Evolutionary conservation across 176 grass and related monocot species (phyloP).

Genomic region (Otatea glauca): DNA sequence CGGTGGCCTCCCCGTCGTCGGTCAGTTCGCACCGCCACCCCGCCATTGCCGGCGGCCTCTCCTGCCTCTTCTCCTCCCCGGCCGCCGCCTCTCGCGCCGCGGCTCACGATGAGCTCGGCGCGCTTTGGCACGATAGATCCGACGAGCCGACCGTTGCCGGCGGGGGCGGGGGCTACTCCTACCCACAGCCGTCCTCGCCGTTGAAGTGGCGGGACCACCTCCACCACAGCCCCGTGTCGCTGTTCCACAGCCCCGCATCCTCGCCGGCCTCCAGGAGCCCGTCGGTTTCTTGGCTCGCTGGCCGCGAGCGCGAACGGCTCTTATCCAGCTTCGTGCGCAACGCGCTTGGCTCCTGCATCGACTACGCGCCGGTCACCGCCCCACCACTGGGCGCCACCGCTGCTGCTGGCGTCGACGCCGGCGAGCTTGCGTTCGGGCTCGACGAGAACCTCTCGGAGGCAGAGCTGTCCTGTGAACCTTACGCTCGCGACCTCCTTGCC

Average conservation of each 20-base stretch:
- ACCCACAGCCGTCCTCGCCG: slow-evolving; percentile 48
- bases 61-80: slow-evolving; percentile 80
- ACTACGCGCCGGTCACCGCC: slow-evolving; percentile 58
- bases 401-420: slow-evolving; percentile 27
- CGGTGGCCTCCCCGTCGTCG: slow-evolving; percentile 49
- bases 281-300: slow-evolving; percentile 53
- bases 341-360: slow-evolving; percentile 74
- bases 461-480: slow-evolving; percentile 48
- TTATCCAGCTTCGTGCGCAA: slow-evolving; percentile 78
- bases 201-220: slow-evolving; percentile 73
- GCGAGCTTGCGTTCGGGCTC: slow-evolving; percentile 57
- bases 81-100: slow-evolving; percentile 45
- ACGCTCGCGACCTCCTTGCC: slow-evolving; percentile 59
- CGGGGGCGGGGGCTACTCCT: slow-evolving; percentile 49
- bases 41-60: slow-evolving; percentile 63
- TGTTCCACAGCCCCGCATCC: slow-evolving; percentile 65
- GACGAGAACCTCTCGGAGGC: slow-evolving; percentile 45
- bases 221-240: slow-evolving; percentile 61
- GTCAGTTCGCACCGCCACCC: slow-evolving; percentile 41
- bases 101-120: slow-evolving; percentile 56
- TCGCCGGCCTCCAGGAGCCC: slow-evolving; percentile 68
- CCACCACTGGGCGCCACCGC: slow-evolving; percentile 38
- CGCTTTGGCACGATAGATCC: slow-evolving; percentile 70
- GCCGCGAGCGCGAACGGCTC: slow-evolving; percentile 59
- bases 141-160: slow-evolving; percentile 43